Evolutionary conservation across 208 protist genomes (phyloP), one percentile per base, ranked within the genome.

Genomic region (Phytomonas francai): DNA sequence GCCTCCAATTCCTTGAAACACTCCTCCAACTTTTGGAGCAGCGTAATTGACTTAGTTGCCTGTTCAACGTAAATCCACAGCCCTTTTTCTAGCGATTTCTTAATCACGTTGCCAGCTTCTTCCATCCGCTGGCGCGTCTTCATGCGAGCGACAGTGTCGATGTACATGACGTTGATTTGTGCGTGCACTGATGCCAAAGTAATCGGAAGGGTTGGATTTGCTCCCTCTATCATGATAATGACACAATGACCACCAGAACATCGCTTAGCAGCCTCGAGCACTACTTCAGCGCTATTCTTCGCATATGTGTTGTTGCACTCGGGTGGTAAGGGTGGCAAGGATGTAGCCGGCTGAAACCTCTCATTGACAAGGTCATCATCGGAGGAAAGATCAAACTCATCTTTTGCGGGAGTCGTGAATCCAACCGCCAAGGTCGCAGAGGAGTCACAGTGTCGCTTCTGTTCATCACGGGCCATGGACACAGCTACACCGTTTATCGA

Each of bases 21-120:
- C 42, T 93, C 86, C 34, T 81, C 87, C 12, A 95, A 60, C 68
- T 91, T 90, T 11, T 74, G 79, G 29, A 95, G 76, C 29, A 95
- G 77, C 31, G 89, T 92, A 58, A 95, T 95, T 16, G 89, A 95
- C 72, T 95, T 95, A 64, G 89, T 92, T 22, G 89, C 89, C 72
- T 92, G 86, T 71, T 95, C 89, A 62, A 95, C 83, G 68, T 87
- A 95, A 65, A 95, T 91, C 87, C 89, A 95, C 59, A 95, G 61
- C 1, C 89, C 89, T 65, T 93, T 92, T 65, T 93, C 79, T 29
- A 95, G 73, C 2, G 89, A 95, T 70, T 83, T 83, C 59, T 80
- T 78, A 70, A 95, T 80, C 61, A 88, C 65, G 34, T 78, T 84
- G 22, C 81, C 89, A 2, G 86, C 82, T 49, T 87, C 81, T 28